These are phyloP conservation scores for Nemania diffusa DNA, from an alignment of 2,329 filamentous ascomycete genomes.

Conservation along the genomic window DNA sequence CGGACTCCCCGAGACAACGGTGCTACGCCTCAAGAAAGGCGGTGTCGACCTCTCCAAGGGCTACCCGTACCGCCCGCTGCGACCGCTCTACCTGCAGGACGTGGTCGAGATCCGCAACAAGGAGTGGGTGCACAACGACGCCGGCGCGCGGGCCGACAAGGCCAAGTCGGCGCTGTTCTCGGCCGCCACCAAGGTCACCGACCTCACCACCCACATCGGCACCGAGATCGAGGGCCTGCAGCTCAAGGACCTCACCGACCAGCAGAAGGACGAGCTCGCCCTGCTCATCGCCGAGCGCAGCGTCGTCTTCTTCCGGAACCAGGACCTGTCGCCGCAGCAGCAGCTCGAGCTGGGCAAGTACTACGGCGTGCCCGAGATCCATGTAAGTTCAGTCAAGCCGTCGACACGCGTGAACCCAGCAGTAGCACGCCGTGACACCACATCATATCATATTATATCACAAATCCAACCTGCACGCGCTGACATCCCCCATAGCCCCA, in stretches of 20 bases:
- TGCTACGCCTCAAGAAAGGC: conserved; percentile 71
- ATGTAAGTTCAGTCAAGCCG: conserved; percentile 60
- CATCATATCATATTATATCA: too few species aligned
- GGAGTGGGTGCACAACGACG: conserved; percentile 66
- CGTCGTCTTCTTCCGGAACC: conserved; percentile 74
- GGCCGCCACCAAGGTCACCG: conserved; percentile 70
- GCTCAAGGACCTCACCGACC: conserved; percentile 67
- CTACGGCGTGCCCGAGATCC: conserved; percentile 74
- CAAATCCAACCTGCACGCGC: too few species aligned
- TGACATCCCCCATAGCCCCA: conserved; percentile 69
- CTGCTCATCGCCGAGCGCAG: conserved; percentile 71
- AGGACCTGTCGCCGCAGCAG: conserved; percentile 69
- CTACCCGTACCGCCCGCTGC: conserved; percentile 75
- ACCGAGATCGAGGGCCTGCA: conserved; percentile 73
- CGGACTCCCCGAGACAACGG: conserved; percentile 66
- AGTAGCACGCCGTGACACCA: too few species aligned
- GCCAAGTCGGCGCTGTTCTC: conserved; percentile 69
- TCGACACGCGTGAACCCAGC: too few species aligned
- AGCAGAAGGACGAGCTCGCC: conserved; percentile 70
- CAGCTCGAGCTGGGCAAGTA: conserved; percentile 71
- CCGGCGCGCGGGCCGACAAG: conserved; percentile 72
- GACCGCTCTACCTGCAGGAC: conserved; percentile 75
- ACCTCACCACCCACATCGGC: conserved; percentile 70
- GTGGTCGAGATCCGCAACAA: conserved; percentile 72
- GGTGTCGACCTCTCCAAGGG: conserved; percentile 75